These are phyloP conservation scores for Chaetomidium leptoderma DNA, from an alignment of 495 filamentous ascomycete genomes.

Conservation along the genomic window DNA sequence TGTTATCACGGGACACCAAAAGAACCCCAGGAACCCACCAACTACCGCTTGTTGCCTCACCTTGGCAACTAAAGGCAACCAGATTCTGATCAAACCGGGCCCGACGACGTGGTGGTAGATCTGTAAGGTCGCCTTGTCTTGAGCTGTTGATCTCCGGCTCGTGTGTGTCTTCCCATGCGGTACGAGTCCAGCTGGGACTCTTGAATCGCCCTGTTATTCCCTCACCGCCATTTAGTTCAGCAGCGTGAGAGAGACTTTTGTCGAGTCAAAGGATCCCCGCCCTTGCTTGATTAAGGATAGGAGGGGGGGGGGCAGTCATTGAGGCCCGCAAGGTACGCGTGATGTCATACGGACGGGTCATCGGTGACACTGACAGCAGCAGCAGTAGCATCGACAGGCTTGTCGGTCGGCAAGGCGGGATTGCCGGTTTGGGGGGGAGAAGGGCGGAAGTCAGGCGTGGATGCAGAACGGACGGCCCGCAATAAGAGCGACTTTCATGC, in stretches of 20 bases:
- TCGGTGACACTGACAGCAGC: neutral
- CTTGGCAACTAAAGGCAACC: conserved; percentile 9
- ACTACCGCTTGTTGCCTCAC: neutral
- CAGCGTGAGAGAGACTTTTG: neutral
- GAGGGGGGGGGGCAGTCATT: neutral
- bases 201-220: neutral
- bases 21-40: neutral
- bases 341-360: neutral
- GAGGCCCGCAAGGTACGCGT: neutral
- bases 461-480: conserved; percentile 1
- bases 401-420: too few relatives aligned
- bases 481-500: neutral
- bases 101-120: neutral
- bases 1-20: neutral
- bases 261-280: neutral
- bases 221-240: conserved; percentile 8
- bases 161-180: neutral
- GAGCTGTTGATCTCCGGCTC: neutral
- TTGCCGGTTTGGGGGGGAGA: neutral
- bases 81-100: neutral
- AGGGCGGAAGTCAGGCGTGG: neutral
- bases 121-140: neutral
- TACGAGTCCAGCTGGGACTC: neutral
- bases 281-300: neutral
- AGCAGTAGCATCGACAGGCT: too few relatives aligned